Evolutionary conservation across 805 yeast species (phyloP).

Genomic region (Lipomyces orientalis): DNA sequence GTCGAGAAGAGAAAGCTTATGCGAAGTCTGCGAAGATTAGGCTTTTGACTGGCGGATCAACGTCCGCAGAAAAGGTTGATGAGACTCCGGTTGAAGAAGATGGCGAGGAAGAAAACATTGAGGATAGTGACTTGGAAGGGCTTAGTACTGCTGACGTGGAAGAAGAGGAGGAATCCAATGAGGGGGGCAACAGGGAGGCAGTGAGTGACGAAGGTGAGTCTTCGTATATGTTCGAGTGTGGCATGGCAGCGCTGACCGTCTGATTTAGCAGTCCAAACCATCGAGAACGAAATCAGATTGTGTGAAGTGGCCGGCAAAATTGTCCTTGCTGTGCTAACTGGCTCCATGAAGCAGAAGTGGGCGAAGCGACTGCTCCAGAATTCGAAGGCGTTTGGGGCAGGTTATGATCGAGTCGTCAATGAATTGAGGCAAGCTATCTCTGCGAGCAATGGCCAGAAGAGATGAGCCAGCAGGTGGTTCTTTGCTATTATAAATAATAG

Average conservation of each 20-base stretch:
- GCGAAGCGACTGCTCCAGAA: slow-evolving; percentile 15
- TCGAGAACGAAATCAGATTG: slow-evolving; percentile 23
- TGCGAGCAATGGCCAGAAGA: background rate
- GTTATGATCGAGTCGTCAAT: slow-evolving; percentile 21
- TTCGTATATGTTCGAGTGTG: background rate
- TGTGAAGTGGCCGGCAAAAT: slow-evolving; percentile 31
- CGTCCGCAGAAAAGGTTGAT: slow-evolving; percentile 11
- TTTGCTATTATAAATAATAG: background rate
- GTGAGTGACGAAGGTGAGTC: slow-evolving; percentile 12
- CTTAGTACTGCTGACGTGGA: slow-evolving; percentile 9
- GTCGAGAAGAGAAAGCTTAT: slow-evolving; percentile 13
- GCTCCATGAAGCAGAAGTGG: slow-evolving; percentile 14
- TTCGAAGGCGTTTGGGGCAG: slow-evolving; percentile 24
- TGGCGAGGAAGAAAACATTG: background rate
- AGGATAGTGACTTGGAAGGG: slow-evolving; percentile 7
- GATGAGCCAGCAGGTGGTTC: background rate
- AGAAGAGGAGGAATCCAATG: slow-evolving; percentile 12
- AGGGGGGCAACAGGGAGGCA: slow-evolving; percentile 2
- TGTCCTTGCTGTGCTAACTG: slow-evolving; percentile 25
- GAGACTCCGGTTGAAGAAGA: slow-evolving; percentile 11
- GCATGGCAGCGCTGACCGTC: background rate
- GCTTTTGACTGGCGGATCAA: background rate
- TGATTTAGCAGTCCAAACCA: slow-evolving; percentile 2
- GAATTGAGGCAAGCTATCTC: slow-evolving; percentile 16
- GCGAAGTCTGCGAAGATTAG: slow-evolving; percentile 18